Conservation (phyloP, 257 asterid species). For the Przewalskia tangutica region DNA sequence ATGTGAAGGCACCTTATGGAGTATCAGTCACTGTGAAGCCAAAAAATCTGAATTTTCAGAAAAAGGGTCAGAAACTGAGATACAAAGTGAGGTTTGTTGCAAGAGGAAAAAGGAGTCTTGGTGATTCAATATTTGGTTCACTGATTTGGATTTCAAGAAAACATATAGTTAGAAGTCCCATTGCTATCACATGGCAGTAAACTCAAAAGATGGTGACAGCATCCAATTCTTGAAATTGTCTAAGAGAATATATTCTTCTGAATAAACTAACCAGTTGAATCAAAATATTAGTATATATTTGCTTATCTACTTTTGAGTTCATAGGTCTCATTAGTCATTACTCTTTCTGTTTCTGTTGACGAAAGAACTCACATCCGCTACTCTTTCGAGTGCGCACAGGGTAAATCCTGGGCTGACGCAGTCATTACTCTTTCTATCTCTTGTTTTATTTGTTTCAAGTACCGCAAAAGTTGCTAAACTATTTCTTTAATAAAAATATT, state of each 20-base stretch:
- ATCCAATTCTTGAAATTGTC: neutral
- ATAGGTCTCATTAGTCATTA: neutral
- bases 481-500: neutral
- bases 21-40: slow-evolving; percentile 39
- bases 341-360: no score
- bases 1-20: slow-evolving; percentile 36
- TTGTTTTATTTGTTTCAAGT: neutral
- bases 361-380: no score
- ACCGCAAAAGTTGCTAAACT: neutral
- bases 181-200: slow-evolving; percentile 52
- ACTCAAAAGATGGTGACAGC: neutral
- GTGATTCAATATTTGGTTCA: slow-evolving; percentile 39
- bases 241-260: neutral
- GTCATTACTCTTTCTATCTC: neutral
- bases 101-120: slow-evolving; percentile 7
- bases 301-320: neutral
- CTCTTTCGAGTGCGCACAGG: no score
- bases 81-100: slow-evolving; percentile 39
- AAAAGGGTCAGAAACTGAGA: slow-evolving; percentile 37
- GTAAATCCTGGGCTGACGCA: no score
- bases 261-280: neutral
- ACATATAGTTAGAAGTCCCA: slow-evolving; percentile 52
- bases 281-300: neutral
- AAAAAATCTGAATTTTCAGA: slow-evolving; percentile 27
- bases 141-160: slow-evolving; percentile 38